Evolutionary conservation across 352 stramenopile genomes (phyloP), one percentile per base, ranked within the genome.

Genomic region (Phytophthora podocarpi): DNA sequence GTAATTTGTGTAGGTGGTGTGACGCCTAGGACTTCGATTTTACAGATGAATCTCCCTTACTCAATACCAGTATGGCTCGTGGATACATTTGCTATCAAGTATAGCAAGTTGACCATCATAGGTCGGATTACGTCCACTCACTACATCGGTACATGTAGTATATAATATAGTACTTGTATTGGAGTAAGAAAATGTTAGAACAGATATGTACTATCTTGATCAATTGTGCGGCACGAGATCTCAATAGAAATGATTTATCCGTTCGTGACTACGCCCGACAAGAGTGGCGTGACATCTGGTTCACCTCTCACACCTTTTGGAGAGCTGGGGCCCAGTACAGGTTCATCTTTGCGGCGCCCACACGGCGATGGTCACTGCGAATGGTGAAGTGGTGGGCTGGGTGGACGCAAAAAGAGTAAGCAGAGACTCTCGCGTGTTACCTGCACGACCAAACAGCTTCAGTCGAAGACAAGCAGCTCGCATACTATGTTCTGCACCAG

Each of bases 101-200:
- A n/a, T n/a, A n/a, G n/a, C n/a, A n/a, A n/a, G n/a, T n/a, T n/a
- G n/a, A n/a, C n/a, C n/a, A n/a, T n/a, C n/a, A n/a, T n/a, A n/a
- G n/a, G n/a, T n/a, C n/a, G n/a, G n/a, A n/a, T n/a, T n/a, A n/a
- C n/a, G n/a, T n/a, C n/a, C n/a, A n/a, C n/a, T n/a, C n/a, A n/a
- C n/a, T n/a, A n/a, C n/a, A n/a, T n/a, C n/a, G n/a, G n/a, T n/a
- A n/a, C n/a, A n/a, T n/a, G n/a, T n/a, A n/a, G n/a, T n/a, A n/a
- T n/a, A n/a, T n/a, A n/a, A n/a, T n/a, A n/a, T n/a, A n/a, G n/a
- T n/a, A n/a, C n/a, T n/a, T n/a, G n/a, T n/a, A n/a, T n/a, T n/a
- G n/a, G n/a, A n/a, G n/a, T n/a, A 61, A 61, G 9, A 54, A 61
- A 16, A 61, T 54, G 42, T 49, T 42, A 13, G 34, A 62, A 18